Evolutionary conservation across 768 basidiomycete genomes (phyloP), one percentile per base, ranked within the genome.

Genomic region (Russula olivacea): DNA sequence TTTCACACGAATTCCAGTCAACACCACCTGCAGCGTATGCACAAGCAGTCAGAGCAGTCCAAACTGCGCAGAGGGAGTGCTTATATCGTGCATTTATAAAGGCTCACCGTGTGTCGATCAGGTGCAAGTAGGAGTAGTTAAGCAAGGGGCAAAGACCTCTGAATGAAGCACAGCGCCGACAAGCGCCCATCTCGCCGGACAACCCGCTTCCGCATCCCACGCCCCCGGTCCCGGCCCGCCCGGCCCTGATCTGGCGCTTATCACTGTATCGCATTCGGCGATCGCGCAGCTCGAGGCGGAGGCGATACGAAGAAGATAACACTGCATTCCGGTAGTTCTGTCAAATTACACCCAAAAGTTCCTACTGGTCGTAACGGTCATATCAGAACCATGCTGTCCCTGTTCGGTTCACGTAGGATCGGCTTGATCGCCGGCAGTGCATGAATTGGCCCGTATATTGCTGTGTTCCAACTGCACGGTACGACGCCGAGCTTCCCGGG

Each of bases 81-180:
- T 28, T 32, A 49, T n/a, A 49, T 59, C 36, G 25, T 58, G 62
- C 58, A 47, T 48, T 45, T 28, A 49, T 38, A 38, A 34, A 58
- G 12, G 52, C 62, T 59, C 52, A 63, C 62, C 62, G 45, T 49
- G 38, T 40, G 58, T 63, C 36, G 62, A 63, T 63, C 58, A 54
- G 45, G 28, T 53, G 41, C 45, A 36, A 59, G 58, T 53, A 23
- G 57, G n/a, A 59, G 62, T 55, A 49, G 58, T 59, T 54, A 53
- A 53, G 58, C 28, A 63, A 54, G 58, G 43, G 41, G 61, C 55
- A 38, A 49, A 62, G 61, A 5, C 55, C 61, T 43, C 61, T 43
- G 40, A 57, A 58, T 63, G 38, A 63, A 49, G 57, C 45, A 45
- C n/a, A 25, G 40, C 36, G 43, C 61, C 43, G 34, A 38, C 61